Evolutionary conservation across 495 filamentous ascomycete species (phyloP).

Genomic region (Podospora comata): DNA sequence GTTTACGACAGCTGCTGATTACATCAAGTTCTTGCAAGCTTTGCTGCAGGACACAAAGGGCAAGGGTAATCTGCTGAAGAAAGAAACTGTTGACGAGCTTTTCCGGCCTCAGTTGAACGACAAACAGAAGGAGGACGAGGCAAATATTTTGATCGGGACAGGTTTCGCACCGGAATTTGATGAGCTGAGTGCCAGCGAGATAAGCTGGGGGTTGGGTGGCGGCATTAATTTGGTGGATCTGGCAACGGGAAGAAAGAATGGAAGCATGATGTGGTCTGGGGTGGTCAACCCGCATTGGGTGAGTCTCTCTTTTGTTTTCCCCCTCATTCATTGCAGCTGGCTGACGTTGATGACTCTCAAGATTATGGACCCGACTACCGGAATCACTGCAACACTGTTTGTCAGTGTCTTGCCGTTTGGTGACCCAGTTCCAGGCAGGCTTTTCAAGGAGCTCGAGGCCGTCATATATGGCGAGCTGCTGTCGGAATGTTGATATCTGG

Average conservation of each 20-base stretch:
- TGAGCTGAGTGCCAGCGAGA: slow-evolving; percentile 15
- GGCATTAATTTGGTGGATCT: slow-evolving; percentile 31
- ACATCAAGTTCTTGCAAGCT: slow-evolving; percentile 49
- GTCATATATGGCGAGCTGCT: slow-evolving; percentile 31
- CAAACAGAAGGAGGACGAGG: slow-evolving; percentile 18
- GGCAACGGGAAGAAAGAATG: slow-evolving; percentile 32
- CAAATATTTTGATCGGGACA: slow-evolving; percentile 4
- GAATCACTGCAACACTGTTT: slow-evolving; percentile 30
- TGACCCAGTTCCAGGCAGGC: slow-evolving; percentile 23
- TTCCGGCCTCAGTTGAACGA: slow-evolving; percentile 50
- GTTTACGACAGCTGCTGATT: slow-evolving; percentile 46
- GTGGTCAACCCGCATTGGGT: slow-evolving; percentile 34
- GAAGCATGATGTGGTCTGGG: slow-evolving; percentile 38
- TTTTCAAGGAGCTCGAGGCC: slow-evolving; percentile 34
- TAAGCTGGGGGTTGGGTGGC: slow-evolving; percentile 26
- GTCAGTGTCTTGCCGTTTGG: slow-evolving; percentile 28
- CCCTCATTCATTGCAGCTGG: background rate
- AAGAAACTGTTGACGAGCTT: slow-evolving; percentile 46
- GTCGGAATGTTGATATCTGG: background rate
- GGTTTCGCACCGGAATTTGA: slow-evolving; percentile 24
- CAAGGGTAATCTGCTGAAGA: slow-evolving; percentile 18
- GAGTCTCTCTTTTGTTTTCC: slow-evolving; percentile 13
- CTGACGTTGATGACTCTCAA: slow-evolving; percentile 13
- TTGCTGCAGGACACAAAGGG: slow-evolving; percentile 33
- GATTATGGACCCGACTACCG: slow-evolving; percentile 39